Conservation (phyloP, 1,284 basidiomycete species). For the Leccinum holopus region DNA sequence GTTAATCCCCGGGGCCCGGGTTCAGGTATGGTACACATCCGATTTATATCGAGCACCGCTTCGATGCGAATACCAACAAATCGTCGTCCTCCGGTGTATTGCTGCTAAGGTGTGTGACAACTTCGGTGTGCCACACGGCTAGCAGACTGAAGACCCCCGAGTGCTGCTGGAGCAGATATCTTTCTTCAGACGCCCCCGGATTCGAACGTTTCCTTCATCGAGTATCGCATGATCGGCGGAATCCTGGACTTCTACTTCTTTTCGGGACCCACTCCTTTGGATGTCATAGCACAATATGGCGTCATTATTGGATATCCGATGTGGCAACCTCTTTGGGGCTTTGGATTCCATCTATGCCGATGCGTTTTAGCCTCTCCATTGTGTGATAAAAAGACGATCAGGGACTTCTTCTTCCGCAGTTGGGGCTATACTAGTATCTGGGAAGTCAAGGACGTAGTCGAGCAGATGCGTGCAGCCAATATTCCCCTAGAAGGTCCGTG, state of each 20-base stretch:
- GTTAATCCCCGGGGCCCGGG: slow-evolving; percentile 10
- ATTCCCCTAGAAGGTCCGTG: slow-evolving; percentile 61
- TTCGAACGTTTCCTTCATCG: slow-evolving; percentile 53
- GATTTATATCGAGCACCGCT: slow-evolving; percentile 66
- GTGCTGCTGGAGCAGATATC: slow-evolving; percentile 62
- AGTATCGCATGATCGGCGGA: slow-evolving; percentile 67
- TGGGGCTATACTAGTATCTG: slow-evolving; percentile 57
- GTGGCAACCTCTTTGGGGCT: slow-evolving; percentile 68
- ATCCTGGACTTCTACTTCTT: slow-evolving; percentile 71
- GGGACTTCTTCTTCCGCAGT: slow-evolving; percentile 28
- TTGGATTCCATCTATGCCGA: slow-evolving; percentile 72
- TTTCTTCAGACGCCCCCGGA: slow-evolving; percentile 54
- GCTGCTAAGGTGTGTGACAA: slow-evolving; percentile 49
- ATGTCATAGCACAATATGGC: slow-evolving; percentile 71
- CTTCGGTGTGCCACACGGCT: not conserved
- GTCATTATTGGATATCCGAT: slow-evolving; percentile 57
- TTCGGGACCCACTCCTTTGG: slow-evolving; percentile 61
- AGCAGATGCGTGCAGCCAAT: slow-evolving; percentile 57
- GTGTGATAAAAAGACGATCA: not conserved
- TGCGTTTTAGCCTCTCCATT: slow-evolving; percentile 24
- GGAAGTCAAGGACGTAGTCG: slow-evolving; percentile 47
- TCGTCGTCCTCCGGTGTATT: slow-evolving; percentile 71
- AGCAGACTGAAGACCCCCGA: slow-evolving; percentile 7
- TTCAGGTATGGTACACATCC: slow-evolving; percentile 66
- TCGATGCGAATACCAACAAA: slow-evolving; percentile 45